Base-by-base conservation (phyloP, 169 alveolate species). In the Plasmodium gaboni region DNA sequence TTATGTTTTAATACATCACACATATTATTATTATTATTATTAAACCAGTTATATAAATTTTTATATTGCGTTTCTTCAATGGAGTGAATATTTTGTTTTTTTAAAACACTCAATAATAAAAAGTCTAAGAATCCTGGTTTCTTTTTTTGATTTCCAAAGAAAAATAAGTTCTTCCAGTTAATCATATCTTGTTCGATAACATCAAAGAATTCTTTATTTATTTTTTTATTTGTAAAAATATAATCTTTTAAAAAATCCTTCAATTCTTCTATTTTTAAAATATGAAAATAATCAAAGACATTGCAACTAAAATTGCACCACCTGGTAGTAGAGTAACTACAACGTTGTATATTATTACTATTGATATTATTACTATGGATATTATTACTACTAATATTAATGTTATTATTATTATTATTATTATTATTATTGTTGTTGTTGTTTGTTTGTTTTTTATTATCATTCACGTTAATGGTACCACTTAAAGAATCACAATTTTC, bases 141-240 rank as follows among this genome's bases (percentile, higher is more conserved):
- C 15, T 24, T 59, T 53, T 22, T n/a, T 63, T 65, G 60, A 1
- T 65, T 32, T 5, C 44, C 67, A 1, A 53, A 17, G 22, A 67
- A 83, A 46, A 42, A 22, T 1, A n/a, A 6, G 9, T 60, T 44
- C 15, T 69, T 67, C 59, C 67, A 26, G 1, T 9, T 10, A 7
- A 53, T 63, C 86, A 83, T 83, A 68, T 67, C 85, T 6, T 60
- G 26, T 68, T 83, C 91, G 6, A 83, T 59, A 12, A 7, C 50
- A 32, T 83, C 48, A 22, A 10, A 71, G 63, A 83, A 83, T 22
- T 83, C n/a, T 26, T 68, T 72, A 48, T 59, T 73, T 24, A 83
- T 9, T 26, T 42, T 59, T 24, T 83, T 83, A 3, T 83, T 46
- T 9, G 15, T 19, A 44, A 72, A 26, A 5, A 83, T 64, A 57